Conservation (phyloP, 192 early-diverging fungal genomes). For the Backusella tuberculispora region DNA sequence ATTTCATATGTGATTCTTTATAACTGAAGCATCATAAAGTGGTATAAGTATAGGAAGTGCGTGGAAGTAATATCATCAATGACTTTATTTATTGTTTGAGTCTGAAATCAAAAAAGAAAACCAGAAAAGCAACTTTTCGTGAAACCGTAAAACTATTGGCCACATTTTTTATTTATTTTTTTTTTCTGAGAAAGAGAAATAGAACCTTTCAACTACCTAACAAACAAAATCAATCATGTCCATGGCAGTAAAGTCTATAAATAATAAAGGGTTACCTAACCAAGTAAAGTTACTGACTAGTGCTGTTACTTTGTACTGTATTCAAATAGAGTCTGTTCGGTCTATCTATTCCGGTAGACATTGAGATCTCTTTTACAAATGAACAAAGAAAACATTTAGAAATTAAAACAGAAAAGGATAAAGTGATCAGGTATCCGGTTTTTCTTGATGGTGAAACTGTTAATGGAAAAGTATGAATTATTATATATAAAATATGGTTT, state of each 20-base stretch:
- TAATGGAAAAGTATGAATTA: slow-evolving; percentile 77
- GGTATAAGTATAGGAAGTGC: no score
- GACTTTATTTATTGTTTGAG: no score
- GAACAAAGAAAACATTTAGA: slow-evolving; percentile 93
- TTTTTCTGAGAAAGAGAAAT: no score
- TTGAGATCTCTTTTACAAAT: slow-evolving; percentile 80
- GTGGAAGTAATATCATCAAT: no score
- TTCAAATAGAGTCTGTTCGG: slow-evolving; percentile 70
- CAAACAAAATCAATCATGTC: not conserved
- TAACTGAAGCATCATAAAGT: no score
- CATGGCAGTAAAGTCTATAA: not conserved
- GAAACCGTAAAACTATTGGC: no score
- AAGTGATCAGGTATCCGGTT: slow-evolving; percentile 87
- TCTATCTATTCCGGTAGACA: slow-evolving; percentile 82
- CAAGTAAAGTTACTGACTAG: not conserved
- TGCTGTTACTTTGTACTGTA: no score
- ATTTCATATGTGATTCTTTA: no score
- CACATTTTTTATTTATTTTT: no score
- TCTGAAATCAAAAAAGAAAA: no score
- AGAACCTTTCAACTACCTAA: no score
- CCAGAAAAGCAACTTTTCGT: no score
- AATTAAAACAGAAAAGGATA: slow-evolving; percentile 91
- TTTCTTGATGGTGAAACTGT: slow-evolving; percentile 98
- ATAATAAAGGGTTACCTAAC: not conserved
- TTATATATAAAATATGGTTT: not conserved